Base-by-base conservation (phyloP, 768 basidiomycete genomes). In the Boletus vermiculosoides region DNA sequence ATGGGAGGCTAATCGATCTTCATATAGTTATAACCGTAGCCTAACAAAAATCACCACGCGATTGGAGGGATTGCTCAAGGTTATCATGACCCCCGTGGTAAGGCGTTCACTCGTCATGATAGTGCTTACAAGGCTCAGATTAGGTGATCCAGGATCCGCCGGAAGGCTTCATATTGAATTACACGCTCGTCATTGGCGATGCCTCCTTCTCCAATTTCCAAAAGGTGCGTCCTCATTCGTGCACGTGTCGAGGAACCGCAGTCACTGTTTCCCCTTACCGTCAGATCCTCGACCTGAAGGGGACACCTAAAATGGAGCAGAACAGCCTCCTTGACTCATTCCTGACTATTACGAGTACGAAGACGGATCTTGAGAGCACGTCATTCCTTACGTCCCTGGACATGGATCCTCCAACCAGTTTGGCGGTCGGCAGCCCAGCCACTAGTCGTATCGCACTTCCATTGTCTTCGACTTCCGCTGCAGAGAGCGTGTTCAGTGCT, bases 151-250 rank as follows among this genome's bases (percentile, higher is more conserved):
- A 96, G 88, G 92, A 95, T 65, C 94, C 96, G 16, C 78, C 92
- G 1, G 94, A 96, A 70, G 92, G 90, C 3, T 98, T 99, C 67
- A 92, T 98, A 58, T 80, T 94, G 54, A 98, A 98, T 67, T 99
- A 98, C 68, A 94, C 92, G 9, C 80, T 98, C 25, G 80, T 98
- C 55, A 91, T 99, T 59, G 92, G 92, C 23, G 96, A 98, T 73
- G 87, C 90, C 6, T 95, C 94, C 2, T 95, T 95, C 73, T 89
- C 88, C 31, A 98, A 98, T 73, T 99, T 99, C 78, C 97, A 98
- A 77, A 99, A 99, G 85, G 94, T 89, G 34, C 39, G 73, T n/a
- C 45, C 28, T 22, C 13, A 16, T n/a, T 20, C 45, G 12, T 15
- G 15, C 31, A 18, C 39, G 51, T 39, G 37, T 34, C 39, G 39